Evolutionary conservation across 805 yeast species (phyloP).

Genomic region (Cyberlindnera petersonii): DNA sequence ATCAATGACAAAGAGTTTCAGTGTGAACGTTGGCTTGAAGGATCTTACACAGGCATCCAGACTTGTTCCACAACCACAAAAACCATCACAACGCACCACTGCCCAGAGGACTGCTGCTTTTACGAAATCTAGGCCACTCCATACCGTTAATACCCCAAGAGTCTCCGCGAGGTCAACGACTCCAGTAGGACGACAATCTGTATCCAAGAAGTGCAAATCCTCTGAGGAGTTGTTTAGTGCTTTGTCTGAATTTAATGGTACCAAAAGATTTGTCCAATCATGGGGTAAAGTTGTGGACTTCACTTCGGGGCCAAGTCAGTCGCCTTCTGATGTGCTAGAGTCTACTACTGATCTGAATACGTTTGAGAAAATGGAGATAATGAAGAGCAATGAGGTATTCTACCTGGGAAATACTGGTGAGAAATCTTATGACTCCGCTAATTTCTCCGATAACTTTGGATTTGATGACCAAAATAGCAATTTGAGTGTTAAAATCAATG

Average conservation of each 20-base stretch:
- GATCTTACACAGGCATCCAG: slow-evolving; percentile 13
- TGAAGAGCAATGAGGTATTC: slow-evolving; percentile 45
- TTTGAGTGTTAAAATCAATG: slow-evolving; percentile 50
- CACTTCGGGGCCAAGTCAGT: not conserved
- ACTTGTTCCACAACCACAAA: not conserved
- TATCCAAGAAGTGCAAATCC: slow-evolving; percentile 6
- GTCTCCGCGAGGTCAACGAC: slow-evolving; percentile 7
- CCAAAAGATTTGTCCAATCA: slow-evolving; percentile 7
- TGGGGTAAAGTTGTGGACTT: slow-evolving; percentile 5
- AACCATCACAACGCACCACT: not conserved
- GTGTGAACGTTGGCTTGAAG: slow-evolving; percentile 17
- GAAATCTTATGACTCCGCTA: slow-evolving; percentile 5
- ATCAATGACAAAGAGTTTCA: slow-evolving; percentile 20
- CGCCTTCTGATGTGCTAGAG: slow-evolving; percentile 6
- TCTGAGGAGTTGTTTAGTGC: slow-evolving; percentile 10
- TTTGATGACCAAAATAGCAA: slow-evolving; percentile 70
- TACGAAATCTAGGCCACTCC: slow-evolving; percentile 5
- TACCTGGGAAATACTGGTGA: slow-evolving; percentile 39
- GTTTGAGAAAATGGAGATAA: slow-evolving; percentile 60
- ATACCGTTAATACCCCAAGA: slow-evolving; percentile 6
- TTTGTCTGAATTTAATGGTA: slow-evolving; percentile 15
- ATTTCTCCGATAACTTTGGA: slow-evolving; percentile 38
- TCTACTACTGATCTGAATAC: slow-evolving; percentile 34
- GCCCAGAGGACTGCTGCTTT: slow-evolving; percentile 2
- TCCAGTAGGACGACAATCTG: not conserved